Conservation (phyloP, 441 rosid species). For the Lepidium campestre region DNA sequence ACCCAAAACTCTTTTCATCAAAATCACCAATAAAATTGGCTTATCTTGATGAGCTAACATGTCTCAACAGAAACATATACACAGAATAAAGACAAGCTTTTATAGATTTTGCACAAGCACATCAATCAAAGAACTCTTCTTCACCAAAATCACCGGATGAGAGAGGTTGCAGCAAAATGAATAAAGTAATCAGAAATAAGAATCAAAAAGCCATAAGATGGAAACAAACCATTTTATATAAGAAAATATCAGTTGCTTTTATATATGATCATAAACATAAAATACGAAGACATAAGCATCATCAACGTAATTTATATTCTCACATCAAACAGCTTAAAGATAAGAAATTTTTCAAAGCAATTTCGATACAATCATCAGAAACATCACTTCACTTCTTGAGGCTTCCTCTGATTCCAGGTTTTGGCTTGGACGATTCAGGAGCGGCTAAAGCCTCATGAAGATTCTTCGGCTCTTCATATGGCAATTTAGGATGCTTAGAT, state of each 20-base stretch:
- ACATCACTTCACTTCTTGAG: constrained; percentile 22
- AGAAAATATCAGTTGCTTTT: constrained; percentile 12
- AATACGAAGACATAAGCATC: constrained; percentile 14
- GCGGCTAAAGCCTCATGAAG: constrained; percentile 42
- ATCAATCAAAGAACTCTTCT: background rate
- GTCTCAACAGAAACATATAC: background rate
- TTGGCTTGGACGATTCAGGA: constrained; percentile 28
- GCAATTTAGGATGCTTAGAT: constrained; percentile 81
- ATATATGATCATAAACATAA: constrained; percentile 3
- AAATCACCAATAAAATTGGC: background rate
- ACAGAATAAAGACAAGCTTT: background rate
- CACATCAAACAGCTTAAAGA: constrained; percentile 10
- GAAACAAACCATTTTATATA: background rate
- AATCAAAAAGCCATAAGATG: background rate
- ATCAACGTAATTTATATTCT: constrained; percentile 12
- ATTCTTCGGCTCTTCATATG: constrained; percentile 67
- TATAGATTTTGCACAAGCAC: background rate
- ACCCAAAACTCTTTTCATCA: background rate
- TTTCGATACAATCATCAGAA: background rate
- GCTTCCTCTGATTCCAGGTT: constrained; percentile 37
- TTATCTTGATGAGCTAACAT: background rate
- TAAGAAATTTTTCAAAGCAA: background rate
- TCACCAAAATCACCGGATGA: background rate
- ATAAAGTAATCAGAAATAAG: background rate
- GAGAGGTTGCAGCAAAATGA: background rate